Conservation (phyloP, 345 rosid genomes). For the Brassica napus region DNA sequence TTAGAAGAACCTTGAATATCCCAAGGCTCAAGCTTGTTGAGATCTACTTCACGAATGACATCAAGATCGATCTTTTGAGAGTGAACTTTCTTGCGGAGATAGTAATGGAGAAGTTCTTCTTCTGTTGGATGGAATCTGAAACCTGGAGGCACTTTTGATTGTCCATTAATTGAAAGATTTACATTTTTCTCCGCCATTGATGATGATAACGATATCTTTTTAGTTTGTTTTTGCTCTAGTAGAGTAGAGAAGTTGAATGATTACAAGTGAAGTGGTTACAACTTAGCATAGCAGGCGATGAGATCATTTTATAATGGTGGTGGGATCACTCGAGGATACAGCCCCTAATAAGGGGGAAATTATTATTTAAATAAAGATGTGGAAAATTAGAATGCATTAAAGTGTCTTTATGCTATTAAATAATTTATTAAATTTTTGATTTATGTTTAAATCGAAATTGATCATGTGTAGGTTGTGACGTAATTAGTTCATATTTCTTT, state of each 20-base stretch:
- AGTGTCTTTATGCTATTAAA: constrained; percentile 23
- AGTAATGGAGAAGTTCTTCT: constrained; percentile 95
- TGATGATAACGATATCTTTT: background rate
- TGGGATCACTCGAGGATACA: constrained; percentile 38
- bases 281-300: constrained; percentile 34
- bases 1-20: constrained; percentile 80
- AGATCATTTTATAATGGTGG: constrained; percentile 73
- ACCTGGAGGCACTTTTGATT: constrained; percentile 95
- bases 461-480: constrained; percentile 21
- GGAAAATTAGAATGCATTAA: constrained; percentile 22
- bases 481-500: constrained; percentile 10
- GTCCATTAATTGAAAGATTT: constrained; percentile 91
- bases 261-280: constrained; percentile 59
- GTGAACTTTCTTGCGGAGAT: constrained; percentile 85
- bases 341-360: constrained; percentile 4
- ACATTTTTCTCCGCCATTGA: constrained; percentile 54
- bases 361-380: constrained; percentile 30
- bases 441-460: constrained; percentile 12
- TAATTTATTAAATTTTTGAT: background rate
- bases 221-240: background rate
- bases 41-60: constrained; percentile 97
- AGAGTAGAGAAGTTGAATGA: constrained; percentile 28
- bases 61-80: constrained; percentile 88
- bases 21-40: constrained; percentile 99
- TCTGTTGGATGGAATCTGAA: constrained; percentile 97